A percentile compares a stretch with the other conserved stretches of the same genome.
Conservation (phyloP, 345 rosid genomes). For the Litchi chinensis region DNA sequence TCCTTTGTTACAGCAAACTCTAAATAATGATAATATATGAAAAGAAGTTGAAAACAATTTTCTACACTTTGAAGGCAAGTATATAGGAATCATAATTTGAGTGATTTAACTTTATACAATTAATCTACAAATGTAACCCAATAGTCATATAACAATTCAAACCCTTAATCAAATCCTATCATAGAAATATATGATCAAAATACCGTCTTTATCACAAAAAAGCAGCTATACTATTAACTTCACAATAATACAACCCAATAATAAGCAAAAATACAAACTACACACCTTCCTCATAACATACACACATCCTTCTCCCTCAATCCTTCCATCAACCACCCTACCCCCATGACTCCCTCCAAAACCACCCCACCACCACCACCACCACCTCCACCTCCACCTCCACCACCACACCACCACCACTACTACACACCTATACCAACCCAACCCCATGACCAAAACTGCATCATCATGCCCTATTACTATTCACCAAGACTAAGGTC, state of each 20-base stretch:
- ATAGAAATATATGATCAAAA: neutral
- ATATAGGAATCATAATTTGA: neutral
- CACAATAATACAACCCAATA: conserved; percentile 11
- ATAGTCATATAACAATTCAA: neutral
- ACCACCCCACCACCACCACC: conserved; percentile 4
- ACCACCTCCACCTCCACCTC: neutral
- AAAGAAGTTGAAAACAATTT: neutral
- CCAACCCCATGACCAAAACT: conserved; percentile 31
- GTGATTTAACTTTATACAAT: neutral
- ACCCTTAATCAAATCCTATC: neutral
- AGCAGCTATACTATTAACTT: neutral
- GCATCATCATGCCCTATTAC: conserved; percentile 29
- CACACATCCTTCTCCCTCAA: conserved; percentile 8
- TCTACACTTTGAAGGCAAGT: neutral
- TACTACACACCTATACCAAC: conserved; percentile 29
- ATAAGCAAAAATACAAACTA: conserved; percentile 29
- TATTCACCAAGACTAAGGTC: neutral
- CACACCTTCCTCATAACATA: conserved; percentile 33
- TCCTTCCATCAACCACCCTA: conserved; percentile 20
- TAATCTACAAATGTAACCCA: neutral
- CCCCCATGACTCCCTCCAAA: conserved; percentile 37
- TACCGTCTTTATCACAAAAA: neutral
- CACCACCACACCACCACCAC: conserved; percentile 17
- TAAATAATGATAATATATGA: too few relatives aligned
- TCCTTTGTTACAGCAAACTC: too few relatives aligned